phyloP scores from a whole-genome alignment of 2,329 filamentous ascomycete genomes.

The Botrytis medusae region DNA sequence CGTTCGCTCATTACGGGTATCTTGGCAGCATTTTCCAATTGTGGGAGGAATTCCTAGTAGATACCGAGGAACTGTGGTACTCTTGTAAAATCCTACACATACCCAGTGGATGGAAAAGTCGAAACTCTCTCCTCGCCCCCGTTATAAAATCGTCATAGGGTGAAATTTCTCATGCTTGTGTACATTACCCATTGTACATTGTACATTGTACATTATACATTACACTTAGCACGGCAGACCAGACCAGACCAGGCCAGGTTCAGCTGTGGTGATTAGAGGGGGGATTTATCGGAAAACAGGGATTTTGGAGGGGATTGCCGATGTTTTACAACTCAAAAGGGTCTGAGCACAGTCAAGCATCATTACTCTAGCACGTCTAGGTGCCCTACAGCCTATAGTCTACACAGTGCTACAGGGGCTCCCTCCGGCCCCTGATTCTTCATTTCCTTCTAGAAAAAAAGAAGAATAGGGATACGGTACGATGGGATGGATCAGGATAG shows the following conservation, averaged over 20 bases:
- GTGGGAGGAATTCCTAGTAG: neutral
- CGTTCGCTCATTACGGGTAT: too few relatives aligned
- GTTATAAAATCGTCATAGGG: neutral
- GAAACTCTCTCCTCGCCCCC: neutral
- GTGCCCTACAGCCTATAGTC: neutral
- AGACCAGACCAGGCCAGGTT: neutral
- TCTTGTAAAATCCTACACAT: neutral
- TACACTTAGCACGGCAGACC: neutral
- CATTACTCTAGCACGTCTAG: too few relatives aligned
- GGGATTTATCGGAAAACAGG: constrained; percentile 12
- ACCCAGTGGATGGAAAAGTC: neutral
- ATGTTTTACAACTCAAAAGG: neutral
- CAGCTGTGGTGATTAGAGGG: neutral
- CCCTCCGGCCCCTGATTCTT: neutral
- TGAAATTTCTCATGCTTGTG: neutral
- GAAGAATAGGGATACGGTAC: too few relatives aligned
- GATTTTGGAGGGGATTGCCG: neutral
- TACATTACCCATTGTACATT: too few relatives aligned
- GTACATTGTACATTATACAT: neutral
- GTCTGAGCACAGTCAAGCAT: neutral
- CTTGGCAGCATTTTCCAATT: neutral
- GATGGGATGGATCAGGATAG: neutral
- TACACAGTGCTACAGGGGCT: neutral
- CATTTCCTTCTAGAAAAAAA: constrained; percentile 5
- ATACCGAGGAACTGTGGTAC: too few relatives aligned